phyloP scores from a whole-genome alignment of 73 alveolate genomes.

The Paramecium octaurelia region DNA sequence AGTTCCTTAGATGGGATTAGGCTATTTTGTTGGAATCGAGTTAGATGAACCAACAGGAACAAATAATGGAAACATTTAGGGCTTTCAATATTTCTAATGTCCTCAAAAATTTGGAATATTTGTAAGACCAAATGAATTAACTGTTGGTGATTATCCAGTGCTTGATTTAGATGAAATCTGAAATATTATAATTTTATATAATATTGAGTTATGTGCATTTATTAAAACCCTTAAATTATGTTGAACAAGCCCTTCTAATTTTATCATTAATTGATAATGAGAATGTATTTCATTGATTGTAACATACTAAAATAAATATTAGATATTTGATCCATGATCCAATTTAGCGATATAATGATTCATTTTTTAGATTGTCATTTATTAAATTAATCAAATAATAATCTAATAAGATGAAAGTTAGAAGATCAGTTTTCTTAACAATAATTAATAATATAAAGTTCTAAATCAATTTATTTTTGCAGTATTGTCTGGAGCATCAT shows the following conservation, averaged over 20 bases:
- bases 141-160: slow-evolving; percentile 79
- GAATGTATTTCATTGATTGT: no score
- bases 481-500: background rate
- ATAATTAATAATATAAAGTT: background rate
- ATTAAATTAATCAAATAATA: no score
- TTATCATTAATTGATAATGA: no score
- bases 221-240: no score
- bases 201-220: background rate
- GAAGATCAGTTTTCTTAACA: no score
- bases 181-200: background rate
- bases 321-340: no score
- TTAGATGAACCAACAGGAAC: slow-evolving; percentile 84
- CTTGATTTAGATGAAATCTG: slow-evolving; percentile 62
- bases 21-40: slow-evolving; percentile 74
- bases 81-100: slow-evolving; percentile 74
- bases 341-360: no score
- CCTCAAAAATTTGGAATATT: slow-evolving; percentile 74
- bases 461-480: background rate
- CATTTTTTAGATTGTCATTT: no score
- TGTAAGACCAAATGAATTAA: slow-evolving; percentile 82
- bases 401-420: no score
- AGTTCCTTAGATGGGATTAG: slow-evolving; percentile 79
- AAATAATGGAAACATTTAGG: slow-evolving; percentile 73
- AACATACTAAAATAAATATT: no score
- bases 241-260: no score